Evolutionary conservation across 768 basidiomycete species (phyloP), one percentile per base, ranked within the genome.

Genomic region (Rossbeevera mucosa): DNA sequence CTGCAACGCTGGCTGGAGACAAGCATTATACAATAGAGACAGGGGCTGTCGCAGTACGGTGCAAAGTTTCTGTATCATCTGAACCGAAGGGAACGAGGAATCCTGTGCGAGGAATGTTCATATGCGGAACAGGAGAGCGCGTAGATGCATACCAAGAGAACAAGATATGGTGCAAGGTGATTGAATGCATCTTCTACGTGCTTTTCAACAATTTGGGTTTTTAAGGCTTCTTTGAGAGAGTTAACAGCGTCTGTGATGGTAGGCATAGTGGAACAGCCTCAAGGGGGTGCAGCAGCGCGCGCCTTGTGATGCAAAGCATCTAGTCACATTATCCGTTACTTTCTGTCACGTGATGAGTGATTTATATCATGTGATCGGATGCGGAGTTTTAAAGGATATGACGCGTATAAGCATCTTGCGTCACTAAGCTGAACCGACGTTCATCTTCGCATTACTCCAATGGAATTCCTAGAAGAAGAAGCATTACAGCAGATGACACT

Each of bases 41-140:
- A 82, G 59, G 21, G 72, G 70, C 36, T 67, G 60, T 48, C 79
- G 74, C 41, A 83, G 69, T 47, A 75, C 64, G 4, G 63, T 58
- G 5, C 67, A 57, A 43, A 83, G 64, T 50, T 71, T 74, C 22
- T 59, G 62, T n/a, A 73, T 61, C 21, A 69, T 68, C 49, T 69
- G 57, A n/a, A 64, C 40, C 13, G 77, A 74, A 13, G 72, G 60
- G 3, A 68, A 52, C 2, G 74, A 69, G 1, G 71, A 66, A 47
- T 76, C 72, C 78, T 80, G 44, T 14, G 22, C 14, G 43, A 16
- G n/a, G 26, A 11, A 48, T 13, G n/a, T 26, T 49, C n/a, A 47
- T n/a, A 47, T 16, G 8, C 30, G 16, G 13, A 40, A 29, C 38
- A 44, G 16, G n/a, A 41, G 7, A 38, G 18, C 44, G 22, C 26